A percentile compares a stretch with the other conserved stretches of the same genome.
Conservation (phyloP, 495 filamentous ascomycete species). For the Aspergillus haitiensis region DNA sequence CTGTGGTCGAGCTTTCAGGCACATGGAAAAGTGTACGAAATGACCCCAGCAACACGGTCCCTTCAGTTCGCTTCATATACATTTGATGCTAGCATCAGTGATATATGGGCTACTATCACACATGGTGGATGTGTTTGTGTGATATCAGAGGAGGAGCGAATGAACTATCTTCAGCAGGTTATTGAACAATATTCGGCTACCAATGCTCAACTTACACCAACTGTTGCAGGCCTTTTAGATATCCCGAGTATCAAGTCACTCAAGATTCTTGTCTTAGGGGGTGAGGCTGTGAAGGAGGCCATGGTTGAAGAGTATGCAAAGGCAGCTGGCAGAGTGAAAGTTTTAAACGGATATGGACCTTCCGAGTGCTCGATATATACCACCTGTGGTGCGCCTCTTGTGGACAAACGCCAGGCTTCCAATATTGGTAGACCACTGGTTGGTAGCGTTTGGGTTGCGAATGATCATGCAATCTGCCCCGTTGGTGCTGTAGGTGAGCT, state of each 20-base stretch:
- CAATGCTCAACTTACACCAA: slow-evolving; percentile 8
- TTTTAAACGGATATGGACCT: slow-evolving; percentile 7
- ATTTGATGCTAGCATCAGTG: slow-evolving; percentile 17
- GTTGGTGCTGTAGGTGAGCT: slow-evolving; percentile 14
- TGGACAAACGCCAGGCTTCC: neutral
- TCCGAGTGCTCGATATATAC: slow-evolving; percentile 10
- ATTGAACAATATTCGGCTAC: neutral
- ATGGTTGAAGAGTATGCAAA: slow-evolving; percentile 9
- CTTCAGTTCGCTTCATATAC: slow-evolving; percentile 17
- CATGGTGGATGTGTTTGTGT: slow-evolving; percentile 13
- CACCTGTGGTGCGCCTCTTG: slow-evolving; percentile 3
- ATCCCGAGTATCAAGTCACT: neutral
- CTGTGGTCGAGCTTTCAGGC: slow-evolving; percentile 16
- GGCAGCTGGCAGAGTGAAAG: slow-evolving; percentile 8
- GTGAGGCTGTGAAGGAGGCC: slow-evolving; percentile 5
- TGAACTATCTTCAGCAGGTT: slow-evolving; percentile 5
- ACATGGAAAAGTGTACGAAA: slow-evolving; percentile 13
- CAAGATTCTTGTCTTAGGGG: neutral
- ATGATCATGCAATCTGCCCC: neutral
- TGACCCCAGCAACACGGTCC: slow-evolving; percentile 7
- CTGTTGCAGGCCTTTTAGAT: neutral
- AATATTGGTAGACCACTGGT: slow-evolving; percentile 6
- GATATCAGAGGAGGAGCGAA: slow-evolving; percentile 1
- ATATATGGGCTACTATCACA: slow-evolving; percentile 16
- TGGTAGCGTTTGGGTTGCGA: slow-evolving; percentile 5